Base-by-base conservation (phyloP, 129 eudicot species). In the Centaurea solstitialis region DNA sequence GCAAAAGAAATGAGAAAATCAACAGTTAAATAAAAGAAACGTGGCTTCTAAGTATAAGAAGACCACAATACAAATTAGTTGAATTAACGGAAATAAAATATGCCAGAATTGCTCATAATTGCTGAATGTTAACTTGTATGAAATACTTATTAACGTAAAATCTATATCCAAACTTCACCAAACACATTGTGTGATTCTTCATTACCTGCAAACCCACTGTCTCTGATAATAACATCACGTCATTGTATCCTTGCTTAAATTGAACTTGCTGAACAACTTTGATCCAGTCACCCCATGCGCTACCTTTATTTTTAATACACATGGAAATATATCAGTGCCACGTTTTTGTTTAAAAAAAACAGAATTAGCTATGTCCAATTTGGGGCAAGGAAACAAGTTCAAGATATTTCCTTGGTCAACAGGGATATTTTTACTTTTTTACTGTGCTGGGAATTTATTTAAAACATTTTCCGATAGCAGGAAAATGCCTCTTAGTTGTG, bases 151-250 rank as follows among this genome's bases (percentile, higher is more conserved):
- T 6, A 24, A 40, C 6, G 3, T 33, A 37, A 62, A 76, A 21
- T 38, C 62, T 0, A 30, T 2, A 80, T 66, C 74, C 26, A 7
- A 28, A 73, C 64, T 66, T 30, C 9, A 21, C 50, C 28, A 24
- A 30, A 35, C 62, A 35, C 39, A 22, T 72, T 57, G 26, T 78
- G 77, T 13, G 65, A 76, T 40, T 70, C 67, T 75, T 77, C 43
- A 79, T 76, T 86, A 95, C 99, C 98, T 95, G 99, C 87, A 95
- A 86, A 79, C 99, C 99, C 79, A 95, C 90, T 35, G 98, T 95
- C 79, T 89, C 85, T 74, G 99, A 92, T 68, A 95, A 75, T 68
- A 95, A 72, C 40, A 83, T 72, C 80, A 95, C 62, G 18, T 92
- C 93, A 81, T 93, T 95, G 84, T 90, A 88, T 64, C 98, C 99